phyloP scores from a whole-genome alignment of 2,329 filamentous ascomycete species.

The Ceratocystis smalleyi region DNA sequence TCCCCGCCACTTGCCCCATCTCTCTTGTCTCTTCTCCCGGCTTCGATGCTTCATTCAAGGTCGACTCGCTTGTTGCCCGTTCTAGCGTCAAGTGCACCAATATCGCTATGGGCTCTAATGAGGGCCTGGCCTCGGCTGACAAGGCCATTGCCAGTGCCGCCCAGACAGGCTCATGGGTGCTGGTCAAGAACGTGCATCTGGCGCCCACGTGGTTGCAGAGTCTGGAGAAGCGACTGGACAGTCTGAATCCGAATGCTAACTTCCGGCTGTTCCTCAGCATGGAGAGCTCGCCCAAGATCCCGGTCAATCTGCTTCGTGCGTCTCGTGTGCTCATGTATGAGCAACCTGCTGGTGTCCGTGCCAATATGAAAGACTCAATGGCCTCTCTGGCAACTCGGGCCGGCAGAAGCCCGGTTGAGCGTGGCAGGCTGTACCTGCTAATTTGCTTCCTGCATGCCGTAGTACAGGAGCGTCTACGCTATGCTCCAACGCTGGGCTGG shows the following conservation, averaged over 20 bases:
- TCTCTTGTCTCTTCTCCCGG: constrained; percentile 87
- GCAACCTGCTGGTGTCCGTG: constrained; percentile 87
- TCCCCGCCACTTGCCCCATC: constrained; percentile 70
- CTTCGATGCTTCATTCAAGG: constrained; percentile 98
- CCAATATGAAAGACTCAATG: constrained; percentile 97
- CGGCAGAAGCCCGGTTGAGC: constrained; percentile 73
- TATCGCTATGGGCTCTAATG: constrained; percentile 97
- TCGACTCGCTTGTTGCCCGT: constrained; percentile 82
- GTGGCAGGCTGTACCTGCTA: constrained; percentile 74
- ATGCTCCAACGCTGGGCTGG: constrained; percentile 88
- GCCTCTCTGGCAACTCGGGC: constrained; percentile 63
- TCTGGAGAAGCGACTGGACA: constrained; percentile 89
- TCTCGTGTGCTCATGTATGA: constrained; percentile 95
- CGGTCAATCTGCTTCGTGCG: constrained; percentile 83
- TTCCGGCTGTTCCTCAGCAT: constrained; percentile 96
- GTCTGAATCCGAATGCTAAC: constrained; percentile 80
- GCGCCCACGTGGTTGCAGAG: constrained; percentile 93
- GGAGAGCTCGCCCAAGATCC: constrained; percentile 93
- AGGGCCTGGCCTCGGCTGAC: constrained; percentile 81
- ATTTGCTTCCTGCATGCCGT: constrained; percentile 92
- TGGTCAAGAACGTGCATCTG: constrained; percentile 97
- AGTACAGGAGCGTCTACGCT: constrained; percentile 83
- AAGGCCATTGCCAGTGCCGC: constrained; percentile 89
- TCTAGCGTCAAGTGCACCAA: constrained; percentile 74
- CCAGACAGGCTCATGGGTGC: constrained; percentile 82